Base-by-base conservation (phyloP, 306 rosid species). In the Datisca glomerata region DNA sequence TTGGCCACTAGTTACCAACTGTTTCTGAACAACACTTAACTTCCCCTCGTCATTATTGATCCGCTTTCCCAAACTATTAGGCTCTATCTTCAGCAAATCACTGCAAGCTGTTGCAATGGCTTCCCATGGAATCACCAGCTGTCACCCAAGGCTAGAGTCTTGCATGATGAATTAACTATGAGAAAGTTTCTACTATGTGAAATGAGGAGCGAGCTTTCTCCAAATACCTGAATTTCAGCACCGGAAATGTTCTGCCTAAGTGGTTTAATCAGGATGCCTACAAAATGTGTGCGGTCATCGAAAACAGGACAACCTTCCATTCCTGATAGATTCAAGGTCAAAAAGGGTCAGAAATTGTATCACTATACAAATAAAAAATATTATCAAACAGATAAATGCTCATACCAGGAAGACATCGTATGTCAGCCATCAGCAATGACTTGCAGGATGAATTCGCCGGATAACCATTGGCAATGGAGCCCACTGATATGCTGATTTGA, bases 91-190 rank as follows among this genome's bases (percentile, higher is more conserved):
- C 65, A 87, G 73, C 70, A 83, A 70, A 59, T 69, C 76, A 53
- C 71, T 29, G 46, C 80, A 73, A 63, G 94, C 76, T 55, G 41
- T 61, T 55, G 68, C 86, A 43, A 87, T 72, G 61, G 93, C 75
- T 65, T 72, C 86, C 97, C 97, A 87, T 20, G 97, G 94, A 74
- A 87, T 67, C 69, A 87, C 82, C 78, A 87, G 81, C 97, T 87
- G 87, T 79, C 65, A 79, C 61, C 78, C 74, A 74, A 66, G 71
- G 66, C 85, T 74, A 79, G 67, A 72, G 70, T 63, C 66, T 80
- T 67, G 70, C 67, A 65, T 64, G 76, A 83, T 61, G 73, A 53
- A 76, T 71, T 64, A 66, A 76, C 71, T 55, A 59, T 53, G 55
- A 60, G 51, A 56, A 68, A 49, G 55, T 36, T 53, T 50, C 59